phyloP scores from a whole-genome alignment of 2,329 filamentous ascomycete species.

The Trichoderma asperellum region DNA sequence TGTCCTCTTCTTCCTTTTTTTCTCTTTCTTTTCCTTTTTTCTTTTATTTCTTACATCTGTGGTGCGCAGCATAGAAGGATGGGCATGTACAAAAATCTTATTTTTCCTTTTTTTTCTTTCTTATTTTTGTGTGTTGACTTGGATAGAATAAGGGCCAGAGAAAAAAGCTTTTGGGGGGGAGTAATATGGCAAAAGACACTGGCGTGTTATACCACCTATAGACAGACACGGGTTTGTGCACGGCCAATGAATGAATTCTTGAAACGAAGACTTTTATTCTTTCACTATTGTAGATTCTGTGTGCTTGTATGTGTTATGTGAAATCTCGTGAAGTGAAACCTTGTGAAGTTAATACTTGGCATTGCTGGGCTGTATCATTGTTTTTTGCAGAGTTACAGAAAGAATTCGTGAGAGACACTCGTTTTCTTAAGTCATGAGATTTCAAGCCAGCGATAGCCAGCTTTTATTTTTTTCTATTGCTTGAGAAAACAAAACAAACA shows the following conservation, averaged over 20 bases:
- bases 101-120: background rate
- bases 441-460: background rate
- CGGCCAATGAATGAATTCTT: constrained; percentile 27
- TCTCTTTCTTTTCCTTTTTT: background rate
- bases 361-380: background rate
- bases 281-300: background rate
- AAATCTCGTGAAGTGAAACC: background rate
- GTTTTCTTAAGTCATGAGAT: background rate
- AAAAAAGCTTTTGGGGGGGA: constrained; percentile 17
- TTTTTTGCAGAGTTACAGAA: background rate
- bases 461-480: background rate
- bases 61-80: constrained; percentile 30
- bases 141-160: constrained; percentile 30
- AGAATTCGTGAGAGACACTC: background rate
- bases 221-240: constrained; percentile 3
- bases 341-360: background rate
- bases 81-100: constrained; percentile 28
- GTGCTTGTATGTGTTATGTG: background rate
- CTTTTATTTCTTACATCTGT: constrained; percentile 22
- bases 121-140: constrained; percentile 21
- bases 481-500: background rate
- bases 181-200: constrained; percentile 26
- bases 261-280: constrained; percentile 19
- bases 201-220: constrained; percentile 17
- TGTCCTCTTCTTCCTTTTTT: background rate